Evolutionary conservation across 1,284 basidiomycete genomes (phyloP).

Genomic region (Bondarzewia mesenterica): DNA sequence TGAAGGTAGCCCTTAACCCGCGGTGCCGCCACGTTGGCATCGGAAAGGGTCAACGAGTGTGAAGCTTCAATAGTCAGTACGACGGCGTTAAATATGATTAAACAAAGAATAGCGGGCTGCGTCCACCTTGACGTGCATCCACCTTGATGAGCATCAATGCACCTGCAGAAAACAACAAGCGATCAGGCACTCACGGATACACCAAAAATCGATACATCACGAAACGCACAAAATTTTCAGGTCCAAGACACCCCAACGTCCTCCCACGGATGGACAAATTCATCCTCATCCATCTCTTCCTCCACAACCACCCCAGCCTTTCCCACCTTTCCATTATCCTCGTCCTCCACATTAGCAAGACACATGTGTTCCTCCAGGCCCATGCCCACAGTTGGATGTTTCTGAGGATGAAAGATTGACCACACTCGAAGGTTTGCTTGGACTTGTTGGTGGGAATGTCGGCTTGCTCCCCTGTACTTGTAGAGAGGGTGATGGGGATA

Average conservation of each 20-base stretch:
- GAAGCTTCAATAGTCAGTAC: slow-evolving; percentile 80
- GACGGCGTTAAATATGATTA: slow-evolving; percentile 83
- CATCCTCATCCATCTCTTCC: slow-evolving; percentile 22
- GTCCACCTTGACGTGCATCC: slow-evolving; percentile 76
- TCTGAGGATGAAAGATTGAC: no score
- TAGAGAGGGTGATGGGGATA: slow-evolving; percentile 3
- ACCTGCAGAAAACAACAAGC: neutral
- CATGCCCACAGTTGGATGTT: no score
- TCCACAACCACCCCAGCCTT: slow-evolving; percentile 13
- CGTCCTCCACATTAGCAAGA: slow-evolving; percentile 36
- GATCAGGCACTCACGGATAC: slow-evolving; percentile 43
- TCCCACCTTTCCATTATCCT: slow-evolving; percentile 15
- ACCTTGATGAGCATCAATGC: neutral
- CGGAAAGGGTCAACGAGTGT: slow-evolving; percentile 38
- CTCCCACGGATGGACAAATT: slow-evolving; percentile 63
- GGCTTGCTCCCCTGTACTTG: neutral
- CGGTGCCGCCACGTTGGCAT: slow-evolving; percentile 33
- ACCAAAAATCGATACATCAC: slow-evolving; percentile 62
- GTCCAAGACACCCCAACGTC: slow-evolving; percentile 73
- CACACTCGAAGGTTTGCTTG: neutral
- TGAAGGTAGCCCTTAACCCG: slow-evolving; percentile 71
- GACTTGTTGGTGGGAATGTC: neutral
- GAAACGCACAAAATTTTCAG: slow-evolving; percentile 55
- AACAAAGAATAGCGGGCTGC: slow-evolving; percentile 76
- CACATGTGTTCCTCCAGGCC: slow-evolving; percentile 47